Base-by-base conservation (phyloP, 805 yeast species). In the Candida incommunis region DNA sequence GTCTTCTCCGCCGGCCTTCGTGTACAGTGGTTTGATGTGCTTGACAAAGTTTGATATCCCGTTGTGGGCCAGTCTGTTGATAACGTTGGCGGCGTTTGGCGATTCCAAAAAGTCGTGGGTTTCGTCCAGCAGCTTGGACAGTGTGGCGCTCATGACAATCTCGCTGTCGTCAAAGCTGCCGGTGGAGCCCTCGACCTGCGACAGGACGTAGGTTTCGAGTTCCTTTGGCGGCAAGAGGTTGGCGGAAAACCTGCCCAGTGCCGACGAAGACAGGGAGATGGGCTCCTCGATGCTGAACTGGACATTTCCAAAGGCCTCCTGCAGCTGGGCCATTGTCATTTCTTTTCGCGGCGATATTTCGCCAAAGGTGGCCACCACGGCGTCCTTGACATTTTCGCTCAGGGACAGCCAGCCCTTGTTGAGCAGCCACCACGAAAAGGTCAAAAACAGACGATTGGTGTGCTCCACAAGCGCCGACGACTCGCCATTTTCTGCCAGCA, bases 401-500 rank as follows among this genome's bases (percentile, higher is more conserved):
- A 84, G 64, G 26, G 69, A 65, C 21, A 69, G 54, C 87, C 92
- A 86, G 0, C 97, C 97, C 51, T 78, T 75, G 60, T 90, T 87
- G 43, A 90, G 67, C 41, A 90, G 62, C 96, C 96, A 90, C 96
- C 96, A 90, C 49, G 88, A 80, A 50, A 86, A 73, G 0, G 94
- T 81, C 41, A 90, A 68, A 58, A 82, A 90, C 43, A 86, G 81
- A 54, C 92, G 90, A 56, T 80, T 76, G 51, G 74, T 73, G 29
- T 63, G 67, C 25, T 55, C 59, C 22, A 46, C 47, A 25, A 50
- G 54, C 41, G 58, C 63, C n/a, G n/a, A n/a, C n/a, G n/a, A n/a
- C n/a, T n/a, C n/a, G n/a, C n/a, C n/a, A n/a, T n/a, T n/a, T 24
- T 54, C 55, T 20, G 54, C 55, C 26, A 60, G 43, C 22, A 51